These are phyloP conservation scores for Clavariopsis aquatica DNA, from an alignment of 495 filamentous ascomycete genomes.

Conservation along the genomic window DNA sequence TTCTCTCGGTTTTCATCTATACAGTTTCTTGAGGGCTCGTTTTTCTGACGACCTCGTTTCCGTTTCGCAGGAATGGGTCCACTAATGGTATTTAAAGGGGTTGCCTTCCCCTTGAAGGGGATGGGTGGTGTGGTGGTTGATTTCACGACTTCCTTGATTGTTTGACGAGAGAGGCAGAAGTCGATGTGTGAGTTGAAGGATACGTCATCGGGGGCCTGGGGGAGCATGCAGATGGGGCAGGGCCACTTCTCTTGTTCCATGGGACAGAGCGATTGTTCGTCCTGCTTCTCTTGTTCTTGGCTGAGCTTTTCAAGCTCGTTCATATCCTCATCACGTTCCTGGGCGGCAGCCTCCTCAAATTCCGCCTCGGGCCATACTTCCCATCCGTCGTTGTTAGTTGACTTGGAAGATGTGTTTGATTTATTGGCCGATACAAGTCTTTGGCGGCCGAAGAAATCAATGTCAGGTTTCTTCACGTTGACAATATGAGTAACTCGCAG, in stretches of 20 bases:
- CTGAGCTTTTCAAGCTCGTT: constrained; percentile 63
- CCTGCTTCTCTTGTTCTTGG: constrained; percentile 52
- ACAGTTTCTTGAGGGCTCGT: not conserved
- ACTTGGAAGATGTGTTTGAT: not conserved
- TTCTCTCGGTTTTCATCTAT: constrained; percentile 20
- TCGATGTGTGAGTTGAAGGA: constrained; percentile 94
- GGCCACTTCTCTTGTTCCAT: constrained; percentile 59
- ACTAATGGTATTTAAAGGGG: not conserved
- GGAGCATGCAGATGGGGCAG: constrained; percentile 80
- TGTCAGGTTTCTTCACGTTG: constrained; percentile 74
- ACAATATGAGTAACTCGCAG: constrained; percentile 84
- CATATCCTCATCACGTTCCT: constrained; percentile 67
- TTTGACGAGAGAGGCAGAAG: constrained; percentile 80
- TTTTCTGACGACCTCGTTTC: constrained; percentile 5
- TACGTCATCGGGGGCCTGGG: constrained; percentile 72
- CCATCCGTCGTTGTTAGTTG: constrained; percentile 48
- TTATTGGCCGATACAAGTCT: constrained; percentile 11
- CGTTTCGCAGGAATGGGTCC: not conserved
- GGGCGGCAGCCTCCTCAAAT: constrained; percentile 64
- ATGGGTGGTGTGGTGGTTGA: constrained; percentile 18
- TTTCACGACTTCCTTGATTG: constrained; percentile 69
- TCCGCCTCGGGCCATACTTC: constrained; percentile 70
- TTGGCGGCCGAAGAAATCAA: constrained; percentile 75
- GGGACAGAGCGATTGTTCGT: not conserved
- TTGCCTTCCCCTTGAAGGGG: not conserved